phyloP scores from a whole-genome alignment of 1,284 basidiomycete genomes.

The Ceratobasidium sp. region DNA sequence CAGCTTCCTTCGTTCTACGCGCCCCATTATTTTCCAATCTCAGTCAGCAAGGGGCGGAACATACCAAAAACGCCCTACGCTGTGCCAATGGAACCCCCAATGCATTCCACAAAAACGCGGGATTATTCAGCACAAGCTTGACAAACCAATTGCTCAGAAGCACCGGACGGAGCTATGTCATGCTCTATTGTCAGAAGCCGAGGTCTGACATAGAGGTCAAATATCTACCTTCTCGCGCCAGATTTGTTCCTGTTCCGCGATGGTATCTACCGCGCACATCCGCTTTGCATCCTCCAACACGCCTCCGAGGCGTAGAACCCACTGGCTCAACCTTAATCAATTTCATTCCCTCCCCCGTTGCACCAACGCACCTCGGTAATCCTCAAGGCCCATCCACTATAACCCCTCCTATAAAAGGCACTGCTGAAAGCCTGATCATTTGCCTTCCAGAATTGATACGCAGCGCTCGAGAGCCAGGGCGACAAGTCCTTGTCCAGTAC shows the following conservation, averaged over 20 bases:
- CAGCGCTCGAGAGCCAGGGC: constrained; percentile 74
- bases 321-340: constrained; percentile 44
- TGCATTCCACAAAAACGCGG: constrained; percentile 79
- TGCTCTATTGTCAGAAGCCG: neutral
- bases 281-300: constrained; percentile 62
- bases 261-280: constrained; percentile 63
- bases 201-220: constrained; percentile 45
- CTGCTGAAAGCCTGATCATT: constrained; percentile 68
- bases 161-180: constrained; percentile 61
- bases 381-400: constrained; percentile 74
- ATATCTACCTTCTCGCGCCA: constrained; percentile 59
- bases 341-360: neutral
- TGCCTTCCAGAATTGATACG: constrained; percentile 79
- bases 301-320: constrained; percentile 68
- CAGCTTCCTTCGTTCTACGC: constrained; percentile 35
- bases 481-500: constrained; percentile 72
- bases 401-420: constrained; percentile 77
- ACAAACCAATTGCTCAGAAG: constrained; percentile 68
- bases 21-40: neutral
- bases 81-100: constrained; percentile 81
- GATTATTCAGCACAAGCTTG: constrained; percentile 66
- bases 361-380: constrained; percentile 46
- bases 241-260: constrained; percentile 68
- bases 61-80: constrained; percentile 61
- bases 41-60: neutral